These are phyloP conservation scores for Trichoderma sp. DNA, from an alignment of 2,329 filamentous ascomycete species.

Conservation along the genomic window DNA sequence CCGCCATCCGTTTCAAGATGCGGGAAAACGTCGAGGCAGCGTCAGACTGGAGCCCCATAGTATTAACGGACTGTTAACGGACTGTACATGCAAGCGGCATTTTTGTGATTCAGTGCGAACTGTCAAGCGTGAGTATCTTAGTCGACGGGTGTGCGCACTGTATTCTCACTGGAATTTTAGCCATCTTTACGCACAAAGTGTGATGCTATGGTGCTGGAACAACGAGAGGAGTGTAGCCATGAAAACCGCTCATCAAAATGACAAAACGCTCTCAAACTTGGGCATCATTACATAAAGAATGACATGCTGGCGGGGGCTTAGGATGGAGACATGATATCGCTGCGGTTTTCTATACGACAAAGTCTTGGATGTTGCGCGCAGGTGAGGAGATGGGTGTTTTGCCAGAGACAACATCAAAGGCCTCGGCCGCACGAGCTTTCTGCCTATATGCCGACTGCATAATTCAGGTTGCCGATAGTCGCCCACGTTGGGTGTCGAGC, in stretches of 20 bases:
- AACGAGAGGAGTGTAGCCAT: conserved; percentile 19
- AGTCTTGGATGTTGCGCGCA: not conserved
- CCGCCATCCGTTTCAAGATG: conserved; percentile 1
- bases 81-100: conserved; percentile 3
- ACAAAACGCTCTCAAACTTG: not conserved
- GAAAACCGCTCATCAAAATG: not conserved
- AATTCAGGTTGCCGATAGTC: not conserved
- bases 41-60: conserved; percentile 4
- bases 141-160: not conserved
- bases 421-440: not conserved
- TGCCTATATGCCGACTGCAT: conserved; percentile 5
- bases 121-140: not conserved
- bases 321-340: not conserved
- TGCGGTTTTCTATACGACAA: not conserved
- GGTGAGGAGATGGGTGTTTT: not conserved
- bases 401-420: not conserved
- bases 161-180: not conserved
- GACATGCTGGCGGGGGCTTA: not conserved
- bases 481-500: not conserved
- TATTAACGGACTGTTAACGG: not conserved
- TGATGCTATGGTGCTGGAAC: not conserved
- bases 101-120: conserved; percentile 3
- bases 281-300: conserved; percentile 18
- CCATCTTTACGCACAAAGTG: not conserved
- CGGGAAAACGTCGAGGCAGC: conserved; percentile 6